Conservation (phyloP, 768 basidiomycete genomes). For the Chalciporus chontae region DNA sequence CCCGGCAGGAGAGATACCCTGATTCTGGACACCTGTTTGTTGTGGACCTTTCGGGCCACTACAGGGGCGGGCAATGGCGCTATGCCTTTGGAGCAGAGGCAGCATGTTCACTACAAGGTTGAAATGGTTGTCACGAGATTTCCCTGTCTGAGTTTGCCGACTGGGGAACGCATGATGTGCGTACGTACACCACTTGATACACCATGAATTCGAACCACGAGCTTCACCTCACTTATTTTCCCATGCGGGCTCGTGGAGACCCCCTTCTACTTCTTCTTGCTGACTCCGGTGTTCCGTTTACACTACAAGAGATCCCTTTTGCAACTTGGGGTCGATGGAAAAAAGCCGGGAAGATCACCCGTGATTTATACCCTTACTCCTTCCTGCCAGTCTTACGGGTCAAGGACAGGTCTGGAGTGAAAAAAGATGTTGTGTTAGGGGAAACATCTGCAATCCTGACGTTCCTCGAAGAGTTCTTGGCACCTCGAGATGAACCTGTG, state of each 20-base stretch:
- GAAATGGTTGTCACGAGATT: not conserved
- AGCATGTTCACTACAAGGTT: not conserved
- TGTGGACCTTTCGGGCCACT: slow-evolving; percentile 27
- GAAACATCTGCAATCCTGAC: slow-evolving; percentile 26
- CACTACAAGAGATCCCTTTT: slow-evolving; percentile 15
- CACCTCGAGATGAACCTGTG: slow-evolving; percentile 12
- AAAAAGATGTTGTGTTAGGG: slow-evolving; percentile 16
- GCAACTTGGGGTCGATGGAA: slow-evolving; percentile 17
- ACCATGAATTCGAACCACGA: slow-evolving; percentile 13
- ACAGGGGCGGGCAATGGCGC: slow-evolving; percentile 24
- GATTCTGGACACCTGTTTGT: slow-evolving; percentile 35
- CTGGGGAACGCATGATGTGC: not conserved
- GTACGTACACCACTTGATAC: not conserved
- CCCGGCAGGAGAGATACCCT: slow-evolving; percentile 30
- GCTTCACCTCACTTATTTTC: slow-evolving; percentile 22
- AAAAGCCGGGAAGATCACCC: slow-evolving; percentile 11
- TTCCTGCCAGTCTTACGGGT: slow-evolving; percentile 24
- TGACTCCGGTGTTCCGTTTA: slow-evolving; percentile 23
- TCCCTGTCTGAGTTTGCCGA: not conserved
- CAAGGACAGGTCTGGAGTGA: slow-evolving; percentile 8
- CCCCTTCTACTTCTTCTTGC: slow-evolving; percentile 25
- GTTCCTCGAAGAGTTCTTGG: slow-evolving; percentile 22
- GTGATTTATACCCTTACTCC: slow-evolving; percentile 22
- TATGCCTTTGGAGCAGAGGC: slow-evolving; percentile 20
- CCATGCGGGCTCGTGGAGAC: slow-evolving; percentile 24